phyloP scores from a whole-genome alignment of 2,329 filamentous ascomycete genomes.

The Colletotrichum sojae region DNA sequence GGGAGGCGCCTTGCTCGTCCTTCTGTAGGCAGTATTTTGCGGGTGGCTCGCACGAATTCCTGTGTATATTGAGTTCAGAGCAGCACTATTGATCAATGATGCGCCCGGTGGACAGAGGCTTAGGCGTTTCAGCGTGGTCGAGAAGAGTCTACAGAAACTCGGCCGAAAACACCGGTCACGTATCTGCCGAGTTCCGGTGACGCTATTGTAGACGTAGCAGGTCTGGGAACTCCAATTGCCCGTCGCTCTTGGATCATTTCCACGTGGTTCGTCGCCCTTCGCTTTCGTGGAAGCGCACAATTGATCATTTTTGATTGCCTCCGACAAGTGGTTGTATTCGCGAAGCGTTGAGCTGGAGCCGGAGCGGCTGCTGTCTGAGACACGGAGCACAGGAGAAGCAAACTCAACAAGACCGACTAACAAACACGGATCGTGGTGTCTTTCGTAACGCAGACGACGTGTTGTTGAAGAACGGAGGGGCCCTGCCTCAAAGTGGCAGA shows the following conservation, averaged over 20 bases:
- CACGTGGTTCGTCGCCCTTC: not conserved
- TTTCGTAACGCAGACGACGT: not conserved
- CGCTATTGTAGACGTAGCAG: not conserved
- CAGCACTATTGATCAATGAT: too few species aligned
- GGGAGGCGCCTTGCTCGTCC: constrained; percentile 25
- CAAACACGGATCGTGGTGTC: too few species aligned
- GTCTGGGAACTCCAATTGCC: not conserved
- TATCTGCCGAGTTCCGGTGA: not conserved
- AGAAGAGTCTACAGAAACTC: constrained; percentile 12
- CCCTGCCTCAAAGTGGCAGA: not conserved
- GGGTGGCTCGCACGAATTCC: too few species aligned
- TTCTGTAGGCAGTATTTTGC: not conserved
- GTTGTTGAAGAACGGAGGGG: not conserved
- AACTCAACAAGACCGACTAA: too few species aligned
- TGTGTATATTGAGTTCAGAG: too few species aligned
- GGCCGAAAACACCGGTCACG: not conserved
- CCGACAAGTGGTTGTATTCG: too few species aligned
- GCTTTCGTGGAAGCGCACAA: not conserved
- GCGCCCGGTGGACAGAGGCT: not conserved
- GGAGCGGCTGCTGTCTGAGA: too few species aligned
- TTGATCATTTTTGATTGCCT: too few species aligned
- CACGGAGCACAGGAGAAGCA: too few species aligned
- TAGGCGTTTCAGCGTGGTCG: constrained; percentile 13
- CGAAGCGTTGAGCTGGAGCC: too few species aligned
- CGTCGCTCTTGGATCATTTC: not conserved